Evolutionary conservation across 2,329 filamentous ascomycete species (phyloP).

Genomic region (Paraphaeosphaeria minitans): DNA sequence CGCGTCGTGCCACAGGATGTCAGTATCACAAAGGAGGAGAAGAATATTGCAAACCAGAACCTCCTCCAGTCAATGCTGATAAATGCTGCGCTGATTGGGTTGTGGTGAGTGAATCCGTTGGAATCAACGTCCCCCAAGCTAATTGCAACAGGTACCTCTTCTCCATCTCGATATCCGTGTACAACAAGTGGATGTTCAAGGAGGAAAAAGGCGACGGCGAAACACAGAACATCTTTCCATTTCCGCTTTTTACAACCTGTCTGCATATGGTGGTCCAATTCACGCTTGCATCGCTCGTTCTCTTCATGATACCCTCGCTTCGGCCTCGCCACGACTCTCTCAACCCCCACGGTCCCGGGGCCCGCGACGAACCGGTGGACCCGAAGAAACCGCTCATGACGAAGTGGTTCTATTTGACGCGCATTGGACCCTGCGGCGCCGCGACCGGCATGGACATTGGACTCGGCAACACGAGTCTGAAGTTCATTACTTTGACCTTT

Average conservation of each 20-base stretch:
- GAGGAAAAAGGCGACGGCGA: slow-evolving; percentile 52
- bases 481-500: slow-evolving; percentile 95
- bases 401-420: slow-evolving; percentile 86
- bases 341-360: slow-evolving; percentile 36
- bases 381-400: slow-evolving; percentile 72
- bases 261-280: slow-evolving; percentile 96
- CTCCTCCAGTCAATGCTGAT: slow-evolving; percentile 71
- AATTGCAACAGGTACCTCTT: slow-evolving; percentile 66
- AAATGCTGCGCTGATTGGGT: slow-evolving; percentile 79
- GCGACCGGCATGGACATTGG: slow-evolving; percentile 96
- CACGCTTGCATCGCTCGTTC: slow-evolving; percentile 72
- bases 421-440: slow-evolving; percentile 88
- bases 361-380: slow-evolving; percentile 40
- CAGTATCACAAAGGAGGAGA: slow-evolving; percentile 71
- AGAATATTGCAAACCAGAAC: slow-evolving; percentile 74
- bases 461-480: slow-evolving; percentile 91
- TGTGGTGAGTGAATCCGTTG: slow-evolving; percentile 65
- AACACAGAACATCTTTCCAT: slow-evolving; percentile 73
- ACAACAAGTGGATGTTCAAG: slow-evolving; percentile 99
- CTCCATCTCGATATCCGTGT: slow-evolving; percentile 77
- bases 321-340: slow-evolving; percentile 65
- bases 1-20: slow-evolving; percentile 58
- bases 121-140: slow-evolving; percentile 13
- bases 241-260: slow-evolving; percentile 92
- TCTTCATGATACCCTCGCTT: slow-evolving; percentile 81